phyloP scores from a whole-genome alignment of 345 rosid genomes.

The Syzygium grande region DNA sequence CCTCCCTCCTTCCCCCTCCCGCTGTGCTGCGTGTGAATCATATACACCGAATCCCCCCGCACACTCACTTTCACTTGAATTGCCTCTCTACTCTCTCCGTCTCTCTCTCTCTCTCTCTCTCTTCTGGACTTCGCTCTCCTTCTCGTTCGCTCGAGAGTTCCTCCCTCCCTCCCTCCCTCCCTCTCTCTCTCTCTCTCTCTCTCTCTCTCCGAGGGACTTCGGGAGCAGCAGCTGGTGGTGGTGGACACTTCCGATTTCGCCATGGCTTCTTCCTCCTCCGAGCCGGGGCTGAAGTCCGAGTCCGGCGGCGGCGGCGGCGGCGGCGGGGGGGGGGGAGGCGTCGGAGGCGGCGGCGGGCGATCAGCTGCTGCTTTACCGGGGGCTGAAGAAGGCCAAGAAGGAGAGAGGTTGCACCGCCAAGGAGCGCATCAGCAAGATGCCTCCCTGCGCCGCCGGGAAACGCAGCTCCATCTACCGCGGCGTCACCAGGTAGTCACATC shows the following conservation, averaged over 20 bases:
- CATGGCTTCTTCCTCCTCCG: constrained; percentile 87
- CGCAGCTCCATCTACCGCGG: constrained; percentile 99
- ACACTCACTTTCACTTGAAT: background rate
- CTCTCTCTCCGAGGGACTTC: background rate
- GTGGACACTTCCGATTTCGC: background rate
- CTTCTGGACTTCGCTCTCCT: background rate
- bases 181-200: background rate
- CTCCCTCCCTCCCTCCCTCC: background rate
- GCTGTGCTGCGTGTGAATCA: background rate
- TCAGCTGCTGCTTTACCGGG: constrained; percentile 72
- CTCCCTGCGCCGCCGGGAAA: constrained; percentile 96
- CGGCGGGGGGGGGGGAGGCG: constrained; percentile 4
- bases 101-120: too few species aligned
- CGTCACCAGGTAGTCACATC: constrained; percentile 63
- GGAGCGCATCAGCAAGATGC: constrained; percentile 98
- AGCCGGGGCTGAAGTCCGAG: constrained; percentile 74
- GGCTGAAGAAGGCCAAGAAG: constrained; percentile 85
- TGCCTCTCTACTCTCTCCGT: background rate
- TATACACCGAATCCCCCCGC: background rate
- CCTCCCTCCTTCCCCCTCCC: background rate
- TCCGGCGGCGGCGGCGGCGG: constrained; percentile 14
- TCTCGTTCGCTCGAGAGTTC: background rate
- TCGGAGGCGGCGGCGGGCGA: constrained; percentile 25
- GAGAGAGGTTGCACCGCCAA: constrained; percentile 98
- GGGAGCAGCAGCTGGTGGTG: background rate